Conservation (phyloP, 345 rosid genomes). For the Eucalyptus paniculata region DNA sequence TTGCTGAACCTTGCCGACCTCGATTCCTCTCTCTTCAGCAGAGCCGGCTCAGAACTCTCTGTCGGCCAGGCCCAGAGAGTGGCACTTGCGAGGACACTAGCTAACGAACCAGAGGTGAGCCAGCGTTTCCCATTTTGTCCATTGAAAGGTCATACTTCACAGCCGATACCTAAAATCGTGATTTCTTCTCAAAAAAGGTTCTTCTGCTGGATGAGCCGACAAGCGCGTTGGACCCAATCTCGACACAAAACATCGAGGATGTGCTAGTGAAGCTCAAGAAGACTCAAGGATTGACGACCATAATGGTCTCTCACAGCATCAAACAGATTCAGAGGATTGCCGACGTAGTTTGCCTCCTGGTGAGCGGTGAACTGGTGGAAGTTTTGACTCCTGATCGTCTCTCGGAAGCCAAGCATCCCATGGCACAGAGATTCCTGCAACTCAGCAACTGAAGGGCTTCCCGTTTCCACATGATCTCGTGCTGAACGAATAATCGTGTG, state of each 20-base stretch:
- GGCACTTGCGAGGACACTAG: conserved; percentile 85
- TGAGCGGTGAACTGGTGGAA: conserved; percentile 69
- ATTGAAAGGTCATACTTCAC: not conserved
- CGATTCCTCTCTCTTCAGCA: conserved; percentile 39
- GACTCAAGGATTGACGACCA: conserved; percentile 41
- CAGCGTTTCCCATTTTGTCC: not conserved
- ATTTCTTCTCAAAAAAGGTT: conserved; percentile 17
- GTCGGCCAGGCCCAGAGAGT: conserved; percentile 95
- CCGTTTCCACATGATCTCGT: not conserved
- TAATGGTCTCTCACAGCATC: conserved; percentile 83
- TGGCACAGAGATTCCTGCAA: conserved; percentile 65
- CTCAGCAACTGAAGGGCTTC: conserved; percentile 12
- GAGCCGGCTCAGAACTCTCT: conserved; percentile 49
- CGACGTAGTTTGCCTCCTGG: conserved; percentile 69
- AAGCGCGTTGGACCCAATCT: conserved; percentile 77
- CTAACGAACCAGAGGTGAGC: conserved; percentile 70
- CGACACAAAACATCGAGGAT: conserved; percentile 81
- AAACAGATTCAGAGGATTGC: conserved; percentile 87
- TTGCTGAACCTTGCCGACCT: conserved; percentile 68
- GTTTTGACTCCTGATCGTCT: conserved; percentile 56
- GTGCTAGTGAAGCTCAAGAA: conserved; percentile 66
- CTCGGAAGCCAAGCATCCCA: conserved; percentile 64
- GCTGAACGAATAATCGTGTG: not conserved
- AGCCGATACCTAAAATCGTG: not conserved
- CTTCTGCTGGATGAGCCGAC: conserved; percentile 79